A percentile compares a stretch with the other conserved stretches of the same genome.
These are phyloP conservation scores for Daldinia sp. DNA, from an alignment of 2,329 filamentous ascomycete species.

Conservation along the genomic window DNA sequence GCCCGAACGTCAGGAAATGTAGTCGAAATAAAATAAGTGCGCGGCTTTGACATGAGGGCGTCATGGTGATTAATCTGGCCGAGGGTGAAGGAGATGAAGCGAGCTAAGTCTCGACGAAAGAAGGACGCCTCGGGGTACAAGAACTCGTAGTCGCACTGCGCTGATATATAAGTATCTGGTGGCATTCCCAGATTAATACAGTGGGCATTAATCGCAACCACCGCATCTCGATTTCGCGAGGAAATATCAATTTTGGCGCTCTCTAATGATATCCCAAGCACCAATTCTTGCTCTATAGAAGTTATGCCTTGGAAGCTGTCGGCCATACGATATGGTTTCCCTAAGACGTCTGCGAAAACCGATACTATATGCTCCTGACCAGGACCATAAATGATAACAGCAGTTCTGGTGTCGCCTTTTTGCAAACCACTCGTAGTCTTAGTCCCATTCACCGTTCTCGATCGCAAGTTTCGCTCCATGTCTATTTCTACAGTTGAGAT, in stretches of 20 bases:
- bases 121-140: constrained; percentile 81
- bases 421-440: constrained; percentile 61
- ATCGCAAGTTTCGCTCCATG: constrained; percentile 41
- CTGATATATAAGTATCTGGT: constrained; percentile 73
- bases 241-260: constrained; percentile 69
- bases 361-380: constrained; percentile 81
- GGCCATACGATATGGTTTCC: constrained; percentile 75
- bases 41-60: constrained; percentile 79
- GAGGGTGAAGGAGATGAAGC: constrained; percentile 82
- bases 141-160: constrained; percentile 85
- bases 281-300: constrained; percentile 69
- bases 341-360: constrained; percentile 81
- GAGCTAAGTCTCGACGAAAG: constrained; percentile 79
- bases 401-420: constrained; percentile 68
- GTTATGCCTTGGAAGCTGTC: constrained; percentile 66
- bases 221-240: constrained; percentile 66
- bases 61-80: constrained; percentile 84
- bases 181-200: constrained; percentile 78
- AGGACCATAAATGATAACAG: constrained; percentile 75
- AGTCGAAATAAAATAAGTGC: constrained; percentile 88
- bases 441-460: constrained; percentile 51
- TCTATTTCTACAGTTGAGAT: constrained; percentile 46
- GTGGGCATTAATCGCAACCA: constrained; percentile 81
- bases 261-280: constrained; percentile 73
- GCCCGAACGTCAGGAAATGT: constrained; percentile 89